These are phyloP conservation scores for Ceraceosorus bombacis DNA, from an alignment of 1,284 basidiomycete genomes.

Conservation along the genomic window DNA sequence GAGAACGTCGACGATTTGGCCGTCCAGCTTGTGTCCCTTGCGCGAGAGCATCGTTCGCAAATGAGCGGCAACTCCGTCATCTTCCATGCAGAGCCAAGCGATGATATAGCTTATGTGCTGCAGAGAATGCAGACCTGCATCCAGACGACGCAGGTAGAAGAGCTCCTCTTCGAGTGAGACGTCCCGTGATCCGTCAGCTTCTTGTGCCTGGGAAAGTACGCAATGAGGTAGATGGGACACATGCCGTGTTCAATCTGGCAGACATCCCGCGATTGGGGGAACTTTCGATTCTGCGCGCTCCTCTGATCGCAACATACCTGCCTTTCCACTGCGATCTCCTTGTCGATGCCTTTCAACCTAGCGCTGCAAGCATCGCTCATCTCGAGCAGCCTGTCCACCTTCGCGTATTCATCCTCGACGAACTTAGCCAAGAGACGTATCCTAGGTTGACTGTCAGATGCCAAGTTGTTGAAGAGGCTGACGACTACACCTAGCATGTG, in stretches of 20 bases:
- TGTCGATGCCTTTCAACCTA: conserved; percentile 59
- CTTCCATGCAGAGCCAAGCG: conserved; percentile 95
- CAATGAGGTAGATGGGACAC: no score
- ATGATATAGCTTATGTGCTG: conserved; percentile 88
- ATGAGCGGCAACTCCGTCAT: conserved; percentile 62
- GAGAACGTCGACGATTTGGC: conserved; percentile 18
- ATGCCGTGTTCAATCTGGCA: no score
- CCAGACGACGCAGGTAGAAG: conserved; percentile 74
- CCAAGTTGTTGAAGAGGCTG: conserved; percentile 78
- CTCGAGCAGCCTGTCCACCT: conserved; percentile 83
- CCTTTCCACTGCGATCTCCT: conserved; percentile 55
- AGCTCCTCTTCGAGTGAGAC: conserved; percentile 54
- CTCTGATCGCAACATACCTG: no score
- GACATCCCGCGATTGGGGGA: no score
- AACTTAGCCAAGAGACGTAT: conserved; percentile 85
- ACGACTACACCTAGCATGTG: conserved; percentile 82
- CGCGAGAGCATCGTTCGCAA: conserved; percentile 20
- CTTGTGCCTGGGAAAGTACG: no score
- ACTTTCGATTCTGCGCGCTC: no score
- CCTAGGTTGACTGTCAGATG: conserved; percentile 72
- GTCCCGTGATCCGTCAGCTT: no score
- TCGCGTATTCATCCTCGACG: conserved; percentile 81
- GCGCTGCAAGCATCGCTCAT: conserved; percentile 64
- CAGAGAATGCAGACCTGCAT: conserved; percentile 76
- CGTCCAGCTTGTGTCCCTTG: conserved; percentile 8